Percentiles rank a stretch among this genome's conserved stretches.
phyloP scores from a whole-genome alignment of 2,329 filamentous ascomycete genomes.

The Didymosphaeria variabile region DNA sequence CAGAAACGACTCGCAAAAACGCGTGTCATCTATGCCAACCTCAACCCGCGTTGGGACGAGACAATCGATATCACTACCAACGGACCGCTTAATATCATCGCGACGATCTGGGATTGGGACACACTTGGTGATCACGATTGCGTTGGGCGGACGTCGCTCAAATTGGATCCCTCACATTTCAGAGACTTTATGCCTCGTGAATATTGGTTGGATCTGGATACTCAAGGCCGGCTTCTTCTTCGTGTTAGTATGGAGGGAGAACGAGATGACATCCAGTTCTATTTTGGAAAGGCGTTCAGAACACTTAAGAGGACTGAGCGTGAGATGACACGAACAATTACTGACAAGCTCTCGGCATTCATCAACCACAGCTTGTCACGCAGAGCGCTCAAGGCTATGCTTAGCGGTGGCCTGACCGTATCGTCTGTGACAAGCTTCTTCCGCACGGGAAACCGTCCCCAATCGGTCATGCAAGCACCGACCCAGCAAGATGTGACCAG shows the following conservation, averaged over 20 bases:
- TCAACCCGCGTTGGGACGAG: conserved; percentile 97
- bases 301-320: conserved; percentile 94
- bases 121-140: conserved; percentile 97
- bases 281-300: conserved; percentile 96
- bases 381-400: conserved; percentile 77
- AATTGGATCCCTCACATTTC: conserved; percentile 97
- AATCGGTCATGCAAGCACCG: conserved; percentile 62
- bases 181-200: conserved; percentile 94
- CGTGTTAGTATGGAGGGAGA: conserved; percentile 99
- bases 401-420: conserved; percentile 76
- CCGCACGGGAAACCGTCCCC: conserved; percentile 56
- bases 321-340: conserved; percentile 98
- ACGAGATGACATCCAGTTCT: conserved; percentile 97
- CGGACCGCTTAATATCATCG: conserved; percentile 90
- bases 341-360: conserved; percentile 95
- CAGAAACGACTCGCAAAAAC: conserved; percentile 97
- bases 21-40: conserved; percentile 84
- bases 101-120: conserved; percentile 98
- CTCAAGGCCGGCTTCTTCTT: conserved; percentile 87
- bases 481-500: conserved; percentile 79
- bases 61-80: conserved; percentile 94
- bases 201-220: conserved; percentile 97
- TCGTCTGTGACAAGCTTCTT: conserved; percentile 78
- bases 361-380: conserved; percentile 89
- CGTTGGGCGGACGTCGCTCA: conserved; percentile 93